Evolutionary conservation across 2,329 filamentous ascomycete genomes (phyloP).

Genomic region (Colletotrichum orbiculare): DNA sequence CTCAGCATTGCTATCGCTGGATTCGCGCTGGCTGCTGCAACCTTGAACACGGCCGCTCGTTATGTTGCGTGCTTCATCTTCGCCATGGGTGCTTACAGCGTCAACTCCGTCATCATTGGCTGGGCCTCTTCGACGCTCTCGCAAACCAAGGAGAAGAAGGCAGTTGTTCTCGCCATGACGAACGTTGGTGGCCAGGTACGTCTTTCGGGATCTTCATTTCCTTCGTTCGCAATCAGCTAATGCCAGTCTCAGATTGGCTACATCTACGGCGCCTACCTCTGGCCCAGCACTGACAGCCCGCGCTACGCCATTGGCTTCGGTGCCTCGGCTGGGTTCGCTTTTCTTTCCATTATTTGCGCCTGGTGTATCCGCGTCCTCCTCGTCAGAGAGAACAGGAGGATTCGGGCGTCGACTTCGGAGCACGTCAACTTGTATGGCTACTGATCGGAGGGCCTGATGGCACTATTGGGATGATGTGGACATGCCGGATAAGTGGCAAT

Average conservation of each 20-base stretch:
- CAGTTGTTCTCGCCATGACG: conserved; percentile 58
- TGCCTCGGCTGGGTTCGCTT: conserved; percentile 55
- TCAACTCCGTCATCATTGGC: conserved; percentile 51
- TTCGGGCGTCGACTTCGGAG: conserved; percentile 46
- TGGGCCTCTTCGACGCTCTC: conserved; percentile 57
- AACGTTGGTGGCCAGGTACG: conserved; percentile 55
- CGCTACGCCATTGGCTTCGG: conserved; percentile 58
- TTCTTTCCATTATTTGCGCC: conserved; percentile 50
- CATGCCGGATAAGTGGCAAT: neutral
- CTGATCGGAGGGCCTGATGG: conserved; percentile 39
- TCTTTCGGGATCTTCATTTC: neutral
- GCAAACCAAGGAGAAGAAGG: conserved; percentile 62
- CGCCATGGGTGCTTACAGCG: conserved; percentile 54
- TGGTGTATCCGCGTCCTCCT: conserved; percentile 56
- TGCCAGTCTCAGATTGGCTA: conserved; percentile 49
- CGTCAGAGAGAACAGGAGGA: conserved; percentile 54
- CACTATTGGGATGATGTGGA: neutral
- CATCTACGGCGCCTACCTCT: conserved; percentile 63
- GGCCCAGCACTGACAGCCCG: conserved; percentile 57
- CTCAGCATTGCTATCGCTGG: conserved; percentile 54
- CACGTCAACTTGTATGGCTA: conserved; percentile 52
- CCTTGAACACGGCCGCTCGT: conserved; percentile 51
- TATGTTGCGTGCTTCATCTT: conserved; percentile 57
- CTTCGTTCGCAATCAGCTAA: neutral
- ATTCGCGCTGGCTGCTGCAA: conserved; percentile 52